phyloP scores from a whole-genome alignment of 2,329 filamentous ascomycete species.

The Colletotrichum graminicola region DNA sequence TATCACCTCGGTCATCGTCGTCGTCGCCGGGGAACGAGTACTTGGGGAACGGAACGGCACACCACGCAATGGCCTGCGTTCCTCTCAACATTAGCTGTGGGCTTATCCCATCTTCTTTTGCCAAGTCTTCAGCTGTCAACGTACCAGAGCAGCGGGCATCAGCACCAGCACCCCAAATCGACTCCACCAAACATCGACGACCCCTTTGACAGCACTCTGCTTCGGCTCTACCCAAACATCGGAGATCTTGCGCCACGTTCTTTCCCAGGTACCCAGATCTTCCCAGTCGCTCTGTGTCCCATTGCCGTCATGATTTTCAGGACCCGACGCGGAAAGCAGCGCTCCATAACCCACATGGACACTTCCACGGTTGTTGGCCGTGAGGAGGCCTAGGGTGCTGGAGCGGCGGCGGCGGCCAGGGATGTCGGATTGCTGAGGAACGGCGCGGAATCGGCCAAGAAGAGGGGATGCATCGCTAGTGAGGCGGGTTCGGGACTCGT shows the following conservation, averaged over 20 bases:
- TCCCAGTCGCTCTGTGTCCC: conserved; percentile 51
- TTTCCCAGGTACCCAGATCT: conserved; percentile 52
- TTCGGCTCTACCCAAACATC: conserved; percentile 73
- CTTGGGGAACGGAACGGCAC: conserved; percentile 74
- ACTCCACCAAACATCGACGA: conserved; percentile 73
- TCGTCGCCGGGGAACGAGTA: conserved; percentile 65
- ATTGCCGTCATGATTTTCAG: conserved; percentile 49
- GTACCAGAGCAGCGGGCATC: conserved; percentile 70
- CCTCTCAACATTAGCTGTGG: conserved; percentile 24
- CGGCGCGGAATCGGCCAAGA: conserved; percentile 74
- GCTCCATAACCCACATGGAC: conserved; percentile 70
- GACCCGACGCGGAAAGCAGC: conserved; percentile 58
- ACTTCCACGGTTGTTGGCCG: conserved; percentile 58
- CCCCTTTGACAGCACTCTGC: conserved; percentile 67
- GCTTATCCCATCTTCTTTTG: conserved; percentile 23
- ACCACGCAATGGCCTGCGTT: conserved; percentile 71
- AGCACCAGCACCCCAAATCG: conserved; percentile 72
- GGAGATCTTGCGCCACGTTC: conserved; percentile 53
- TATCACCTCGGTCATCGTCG: conserved; percentile 50
- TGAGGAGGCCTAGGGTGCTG: conserved; percentile 47
- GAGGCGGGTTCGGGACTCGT: conserved; percentile 66
- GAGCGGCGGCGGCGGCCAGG: conserved; percentile 48
- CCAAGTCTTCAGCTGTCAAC: conserved; percentile 45
- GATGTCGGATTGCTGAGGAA: conserved; percentile 59
- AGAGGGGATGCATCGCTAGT: conserved; percentile 69